These are phyloP conservation scores for Yamadazyma songkhlaensis DNA, from an alignment of 1,139 yeast genomes.

Conservation along the genomic window DNA sequence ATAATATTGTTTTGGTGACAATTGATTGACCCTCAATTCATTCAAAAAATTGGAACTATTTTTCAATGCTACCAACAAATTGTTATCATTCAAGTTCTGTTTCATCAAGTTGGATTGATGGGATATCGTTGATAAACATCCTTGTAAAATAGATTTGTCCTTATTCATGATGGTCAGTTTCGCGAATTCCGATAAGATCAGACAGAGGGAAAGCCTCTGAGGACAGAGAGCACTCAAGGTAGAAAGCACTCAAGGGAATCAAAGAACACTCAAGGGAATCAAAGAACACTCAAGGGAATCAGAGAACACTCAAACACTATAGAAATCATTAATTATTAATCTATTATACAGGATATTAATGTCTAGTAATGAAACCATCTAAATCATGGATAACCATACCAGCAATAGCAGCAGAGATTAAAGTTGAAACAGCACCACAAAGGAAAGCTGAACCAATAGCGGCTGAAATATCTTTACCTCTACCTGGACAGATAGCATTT, in stretches of 20 bases:
- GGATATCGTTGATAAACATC: conserved; percentile 55
- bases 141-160: conserved; percentile 34
- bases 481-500: conserved; percentile 53
- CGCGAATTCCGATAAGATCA: too few relatives aligned
- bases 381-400: conserved; percentile 65
- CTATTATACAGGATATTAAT: not conserved
- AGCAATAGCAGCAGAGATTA: conserved; percentile 62
- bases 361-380: conserved; percentile 17
- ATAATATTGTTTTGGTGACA: conserved; percentile 90
- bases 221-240: too few relatives aligned
- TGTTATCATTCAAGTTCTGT: conserved; percentile 68
- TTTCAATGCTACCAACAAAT: conserved; percentile 80
- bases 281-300: too few relatives aligned
- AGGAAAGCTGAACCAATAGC: conserved; percentile 51
- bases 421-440: conserved; percentile 56
- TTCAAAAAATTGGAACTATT: conserved; percentile 82
- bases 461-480: conserved; percentile 48
- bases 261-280: too few relatives aligned
- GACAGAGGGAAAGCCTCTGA: not conserved
- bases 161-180: conserved; percentile 1
- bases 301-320: too few relatives aligned
- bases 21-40: conserved; percentile 72
- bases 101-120: conserved; percentile 79
- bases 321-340: too few relatives aligned
- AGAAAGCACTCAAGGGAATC: too few relatives aligned